A percentile compares a stretch with the other conserved stretches of the same genome.
phyloP scores from a whole-genome alignment of 1,139 yeast species.

The Taphrina populina region DNA sequence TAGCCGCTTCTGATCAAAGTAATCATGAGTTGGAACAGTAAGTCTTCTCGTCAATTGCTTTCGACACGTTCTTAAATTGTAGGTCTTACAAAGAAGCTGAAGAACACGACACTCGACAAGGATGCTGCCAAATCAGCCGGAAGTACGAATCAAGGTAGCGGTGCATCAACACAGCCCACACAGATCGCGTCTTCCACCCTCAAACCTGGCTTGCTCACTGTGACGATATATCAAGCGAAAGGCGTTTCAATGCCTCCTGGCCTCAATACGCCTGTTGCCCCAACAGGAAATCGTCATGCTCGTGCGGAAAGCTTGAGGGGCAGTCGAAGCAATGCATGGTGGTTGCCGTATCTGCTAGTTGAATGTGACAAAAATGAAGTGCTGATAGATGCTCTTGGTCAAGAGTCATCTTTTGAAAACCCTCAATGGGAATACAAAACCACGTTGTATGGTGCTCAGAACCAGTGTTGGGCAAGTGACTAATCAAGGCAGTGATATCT shows the following conservation, averaged over 20 bases:
- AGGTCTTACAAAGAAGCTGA: slow-evolving; percentile 27
- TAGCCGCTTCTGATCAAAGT: background rate
- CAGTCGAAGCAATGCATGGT: slow-evolving; percentile 36
- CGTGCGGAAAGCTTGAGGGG: slow-evolving; percentile 30
- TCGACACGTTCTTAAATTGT: background rate
- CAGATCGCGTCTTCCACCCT: slow-evolving; percentile 43
- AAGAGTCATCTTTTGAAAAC: slow-evolving; percentile 46
- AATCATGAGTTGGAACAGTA: slow-evolving; percentile 21
- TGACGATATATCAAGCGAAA: slow-evolving; percentile 64
- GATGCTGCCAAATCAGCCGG: slow-evolving; percentile 6
- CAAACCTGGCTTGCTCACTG: slow-evolving; percentile 68
- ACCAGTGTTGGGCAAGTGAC: slow-evolving; percentile 46
- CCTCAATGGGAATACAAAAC: slow-evolving; percentile 85
- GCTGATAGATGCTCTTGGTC: slow-evolving; percentile 62
- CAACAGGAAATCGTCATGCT: slow-evolving; percentile 34
- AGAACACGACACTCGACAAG: slow-evolving; percentile 25
- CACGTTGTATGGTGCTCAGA: slow-evolving; percentile 71
- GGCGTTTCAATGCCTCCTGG: slow-evolving; percentile 64
- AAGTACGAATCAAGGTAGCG: background rate
- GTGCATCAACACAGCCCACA: background rate
- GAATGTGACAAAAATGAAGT: slow-evolving; percentile 64
- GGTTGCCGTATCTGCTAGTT: slow-evolving; percentile 46
- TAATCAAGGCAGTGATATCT: slow-evolving; percentile 52
- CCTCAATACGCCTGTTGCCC: slow-evolving; percentile 38
- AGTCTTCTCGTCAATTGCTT: background rate